Base-by-base conservation (phyloP, 2,329 filamentous ascomycete species). In the Dothistroma septosporum region DNA sequence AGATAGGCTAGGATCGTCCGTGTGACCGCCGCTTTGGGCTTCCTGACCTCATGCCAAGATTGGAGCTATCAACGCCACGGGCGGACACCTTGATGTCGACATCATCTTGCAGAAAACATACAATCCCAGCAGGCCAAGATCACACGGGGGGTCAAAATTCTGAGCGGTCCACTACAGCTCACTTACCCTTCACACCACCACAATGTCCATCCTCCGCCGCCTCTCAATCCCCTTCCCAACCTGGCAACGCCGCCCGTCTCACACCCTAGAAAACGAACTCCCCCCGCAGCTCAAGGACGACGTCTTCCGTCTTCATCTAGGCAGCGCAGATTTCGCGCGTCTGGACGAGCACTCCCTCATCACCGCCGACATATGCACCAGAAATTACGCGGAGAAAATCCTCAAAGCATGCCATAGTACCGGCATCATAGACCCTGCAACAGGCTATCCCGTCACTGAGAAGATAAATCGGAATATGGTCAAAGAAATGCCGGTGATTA, bases 401-500 rank as follows among this genome's bases (percentile, higher is more conserved):
- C 9, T 59, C 21, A 55, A 56, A 44, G 21, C 19, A 1, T 41
- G 47, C 10, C 48, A 62, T 4, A 60, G 55, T 19, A 54, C 53
- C 50, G 60, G 60, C n/a, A 61, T 58, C 14, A 58, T 62, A 24
- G 55, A 64, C 32, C 19, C 57, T 12, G 52, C 12, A 21, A 64
- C 54, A 14, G 62, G 58, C 11, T 31, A 47, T 10, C 62, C 58
- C 11, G 31, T 58, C 21, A 62, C 58, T 11, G 35, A 55, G 19
- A 58, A 59, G 16, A 56, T 62, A 28, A 47, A 59, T 35, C 31
- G 56, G 7, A 54, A 53, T 31, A 60, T 64, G 31, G 57, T 64
- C 32, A 60, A 57, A 24, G 50, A 49, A 32, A 60, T 64, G 54
- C 59, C 62, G n/a, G 46, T 58, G 14, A 55, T 64, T 19, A 57